phyloP scores from a whole-genome alignment of 805 yeast species.

The Naumovozyma castellii region DNA sequence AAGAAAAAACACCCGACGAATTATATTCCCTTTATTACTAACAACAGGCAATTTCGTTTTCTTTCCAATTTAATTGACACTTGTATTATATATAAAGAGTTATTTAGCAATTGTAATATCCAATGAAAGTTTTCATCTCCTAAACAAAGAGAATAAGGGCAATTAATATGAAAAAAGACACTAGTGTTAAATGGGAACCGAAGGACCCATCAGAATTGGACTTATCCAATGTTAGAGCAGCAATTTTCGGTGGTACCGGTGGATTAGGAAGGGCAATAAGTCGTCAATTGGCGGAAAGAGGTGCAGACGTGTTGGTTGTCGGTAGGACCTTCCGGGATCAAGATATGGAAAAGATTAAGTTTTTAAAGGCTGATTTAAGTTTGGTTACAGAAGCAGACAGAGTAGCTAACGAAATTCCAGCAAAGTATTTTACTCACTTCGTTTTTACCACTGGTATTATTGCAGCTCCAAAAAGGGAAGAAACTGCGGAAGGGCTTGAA shows the following conservation, averaged over 20 bases:
- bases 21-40: no score
- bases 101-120: no score
- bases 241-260: constrained; percentile 35
- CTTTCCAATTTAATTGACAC: no score
- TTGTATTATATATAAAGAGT: no score
- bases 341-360: constrained; percentile 19
- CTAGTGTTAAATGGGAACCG: constrained; percentile 1
- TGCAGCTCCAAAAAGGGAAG: constrained; percentile 26
- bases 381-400: constrained; percentile 20
- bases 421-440: constrained; percentile 20
- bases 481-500: constrained; percentile 33
- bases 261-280: constrained; percentile 34
- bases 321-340: constrained; percentile 31
- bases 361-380: constrained; percentile 30
- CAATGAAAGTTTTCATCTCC: no score
- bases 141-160: no score
- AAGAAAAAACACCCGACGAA: no score
- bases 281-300: constrained; percentile 17
- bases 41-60: no score
- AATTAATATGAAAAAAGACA: constrained; percentile 3
- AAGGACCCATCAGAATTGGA: constrained; percentile 1
- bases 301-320: constrained; percentile 30
- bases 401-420: constrained; percentile 20
- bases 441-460: constrained; percentile 36
- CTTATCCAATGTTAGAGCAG: constrained; percentile 11